Evolutionary conservation across 345 rosid genomes (phyloP).

Genomic region (Moringa oleifera): DNA sequence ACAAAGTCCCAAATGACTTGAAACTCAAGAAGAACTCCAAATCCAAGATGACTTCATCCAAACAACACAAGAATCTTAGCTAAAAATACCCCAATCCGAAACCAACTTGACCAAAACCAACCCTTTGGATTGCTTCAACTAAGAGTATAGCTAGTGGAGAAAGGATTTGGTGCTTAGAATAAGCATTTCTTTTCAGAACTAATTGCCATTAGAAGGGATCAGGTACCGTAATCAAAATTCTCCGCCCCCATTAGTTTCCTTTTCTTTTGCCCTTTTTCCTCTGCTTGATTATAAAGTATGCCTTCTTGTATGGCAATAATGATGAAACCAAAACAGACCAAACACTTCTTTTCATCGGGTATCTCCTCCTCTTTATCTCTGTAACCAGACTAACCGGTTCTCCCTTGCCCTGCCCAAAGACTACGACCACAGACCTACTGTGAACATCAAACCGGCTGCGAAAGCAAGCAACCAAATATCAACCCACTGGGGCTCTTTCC

Average conservation of each 20-base stretch:
- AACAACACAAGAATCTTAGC: no score
- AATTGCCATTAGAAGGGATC: no score
- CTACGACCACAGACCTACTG: not conserved
- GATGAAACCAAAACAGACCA: slow-evolving; percentile 22
- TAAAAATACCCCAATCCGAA: no score
- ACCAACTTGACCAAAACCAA: not conserved
- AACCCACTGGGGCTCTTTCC: not conserved
- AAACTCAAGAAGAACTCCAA: no score
- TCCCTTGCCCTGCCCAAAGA: slow-evolving; percentile 6
- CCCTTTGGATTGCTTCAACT: slow-evolving; percentile 3
- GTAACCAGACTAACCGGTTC: no score
- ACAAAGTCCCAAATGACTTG: no score
- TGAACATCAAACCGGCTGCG: no score
- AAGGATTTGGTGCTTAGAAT: slow-evolving; percentile 33
- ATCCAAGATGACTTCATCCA: no score
- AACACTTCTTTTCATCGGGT: not conserved
- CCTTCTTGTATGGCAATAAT: slow-evolving; percentile 5
- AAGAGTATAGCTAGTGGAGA: slow-evolving; percentile 21
- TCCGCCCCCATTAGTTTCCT: no score
- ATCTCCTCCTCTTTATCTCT: slow-evolving; percentile 2
- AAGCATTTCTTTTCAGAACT: slow-evolving; percentile 16
- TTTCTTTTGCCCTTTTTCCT: slow-evolving; percentile 2
- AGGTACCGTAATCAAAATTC: no score
- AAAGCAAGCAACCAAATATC: not conserved
- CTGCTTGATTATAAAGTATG: slow-evolving; percentile 17